Percentiles rank a stretch among this genome's conserved stretches.
These are phyloP conservation scores for Cercospora sp. DNA, from an alignment of 2,329 filamentous ascomycete genomes.

Conservation along the genomic window DNA sequence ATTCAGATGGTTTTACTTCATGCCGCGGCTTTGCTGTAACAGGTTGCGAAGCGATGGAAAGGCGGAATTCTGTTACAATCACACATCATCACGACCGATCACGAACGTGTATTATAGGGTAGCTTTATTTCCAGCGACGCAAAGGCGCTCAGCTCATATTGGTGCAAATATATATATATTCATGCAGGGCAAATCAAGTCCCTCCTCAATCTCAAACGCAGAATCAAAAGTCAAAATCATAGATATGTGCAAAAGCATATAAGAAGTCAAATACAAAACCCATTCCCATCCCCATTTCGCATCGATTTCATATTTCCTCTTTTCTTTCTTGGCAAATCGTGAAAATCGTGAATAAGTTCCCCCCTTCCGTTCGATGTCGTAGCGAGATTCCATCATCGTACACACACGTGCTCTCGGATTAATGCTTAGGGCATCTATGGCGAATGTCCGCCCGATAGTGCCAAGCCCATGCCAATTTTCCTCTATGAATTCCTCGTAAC, in stretches of 20 bases:
- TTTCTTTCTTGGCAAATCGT: not conserved
- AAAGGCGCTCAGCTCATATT: not conserved
- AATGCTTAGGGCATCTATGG: not conserved
- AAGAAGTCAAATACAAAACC: not conserved
- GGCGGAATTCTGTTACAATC: not conserved
- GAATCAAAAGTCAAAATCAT: not conserved
- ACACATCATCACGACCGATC: not conserved
- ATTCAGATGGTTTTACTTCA: no score
- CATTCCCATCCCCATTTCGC: not conserved
- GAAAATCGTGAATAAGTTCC: not conserved
- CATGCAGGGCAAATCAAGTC: not conserved
- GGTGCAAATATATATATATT: not conserved
- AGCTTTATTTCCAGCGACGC: no score
- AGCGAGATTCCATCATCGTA: not conserved
- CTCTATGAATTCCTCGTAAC: constrained; percentile 23
- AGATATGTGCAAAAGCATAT: not conserved
- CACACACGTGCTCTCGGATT: not conserved
- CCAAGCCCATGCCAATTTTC: not conserved
- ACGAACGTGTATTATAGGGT: not conserved
- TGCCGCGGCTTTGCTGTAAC: no score
- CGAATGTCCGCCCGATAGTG: no score
- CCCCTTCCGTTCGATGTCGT: not conserved
- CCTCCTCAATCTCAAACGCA: not conserved
- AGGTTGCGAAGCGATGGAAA: no score
- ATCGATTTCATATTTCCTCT: not conserved